A percentile compares a stretch with the other conserved stretches of the same genome.
Conservation (phyloP, 148 eudicot species). For the Chenopodium formosanum region DNA sequence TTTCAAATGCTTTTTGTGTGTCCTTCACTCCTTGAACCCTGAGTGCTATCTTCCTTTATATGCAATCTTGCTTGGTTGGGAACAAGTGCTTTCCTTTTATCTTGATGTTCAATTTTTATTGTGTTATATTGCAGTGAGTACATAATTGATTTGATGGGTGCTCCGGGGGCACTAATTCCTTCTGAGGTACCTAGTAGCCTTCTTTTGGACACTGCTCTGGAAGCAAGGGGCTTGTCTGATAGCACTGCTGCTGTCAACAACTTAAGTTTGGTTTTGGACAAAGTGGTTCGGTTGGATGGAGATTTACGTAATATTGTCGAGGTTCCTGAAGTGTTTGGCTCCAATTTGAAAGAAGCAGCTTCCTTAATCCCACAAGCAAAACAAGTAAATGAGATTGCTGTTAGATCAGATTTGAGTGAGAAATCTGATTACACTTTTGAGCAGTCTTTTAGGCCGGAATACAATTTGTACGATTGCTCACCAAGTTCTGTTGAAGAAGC, state of each 20-base stretch:
- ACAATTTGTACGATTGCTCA: slow-evolving; percentile 34
- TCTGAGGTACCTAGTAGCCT: slow-evolving; percentile 86
- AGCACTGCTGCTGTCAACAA: slow-evolving; percentile 38
- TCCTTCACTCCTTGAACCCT: neutral
- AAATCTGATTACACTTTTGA: slow-evolving; percentile 44
- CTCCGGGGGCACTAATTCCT: slow-evolving; percentile 93
- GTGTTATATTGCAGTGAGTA: slow-evolving; percentile 67
- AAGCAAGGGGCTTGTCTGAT: slow-evolving; percentile 45
- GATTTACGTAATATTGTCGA: slow-evolving; percentile 34
- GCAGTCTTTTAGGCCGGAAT: slow-evolving; percentile 38
- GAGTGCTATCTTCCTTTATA: slow-evolving; percentile 1
- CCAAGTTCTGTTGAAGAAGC: slow-evolving; percentile 36
- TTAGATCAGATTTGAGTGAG: slow-evolving; percentile 34
- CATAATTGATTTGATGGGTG: slow-evolving; percentile 95
- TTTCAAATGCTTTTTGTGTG: too few relatives aligned
- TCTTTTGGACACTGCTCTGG: slow-evolving; percentile 52
- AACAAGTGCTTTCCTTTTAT: slow-evolving; percentile 1
- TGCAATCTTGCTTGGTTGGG: slow-evolving; percentile 3
- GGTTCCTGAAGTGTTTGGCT: slow-evolving; percentile 32
- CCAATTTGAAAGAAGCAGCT: slow-evolving; percentile 36
- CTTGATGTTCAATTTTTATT: slow-evolving; percentile 6
- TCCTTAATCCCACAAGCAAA: slow-evolving; percentile 26
- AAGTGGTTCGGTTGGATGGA: slow-evolving; percentile 33
- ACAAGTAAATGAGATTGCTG: slow-evolving; percentile 28
- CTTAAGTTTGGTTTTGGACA: slow-evolving; percentile 42